Conservation (phyloP, 2,329 filamentous ascomycete species). For the Xylariaceae sp. region DNA sequence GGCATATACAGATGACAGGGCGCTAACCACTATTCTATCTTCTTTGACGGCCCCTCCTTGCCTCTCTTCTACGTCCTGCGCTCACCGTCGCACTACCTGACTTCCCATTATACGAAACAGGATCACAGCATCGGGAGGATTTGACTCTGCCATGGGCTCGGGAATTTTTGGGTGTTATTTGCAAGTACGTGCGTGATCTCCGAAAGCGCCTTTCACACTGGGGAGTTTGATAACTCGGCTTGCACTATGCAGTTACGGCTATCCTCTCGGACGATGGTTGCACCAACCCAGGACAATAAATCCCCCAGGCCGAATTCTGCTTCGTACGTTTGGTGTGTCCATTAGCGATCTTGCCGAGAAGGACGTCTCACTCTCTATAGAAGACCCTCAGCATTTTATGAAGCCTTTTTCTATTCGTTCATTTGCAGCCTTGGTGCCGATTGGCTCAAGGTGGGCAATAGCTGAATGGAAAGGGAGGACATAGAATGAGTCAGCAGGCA, state of each 20-base stretch:
- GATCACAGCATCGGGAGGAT: constrained; percentile 1
- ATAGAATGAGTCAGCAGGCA: constrained; percentile 4
- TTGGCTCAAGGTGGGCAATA: not conserved
- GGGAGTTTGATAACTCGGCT: constrained; percentile 24
- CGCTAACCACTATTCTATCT: too few relatives aligned
- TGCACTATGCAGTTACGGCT: constrained; percentile 21
- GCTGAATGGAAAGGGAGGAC: constrained; percentile 2
- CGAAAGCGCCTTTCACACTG: constrained; percentile 22
- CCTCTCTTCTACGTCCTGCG: not conserved
- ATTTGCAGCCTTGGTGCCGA: too few relatives aligned
- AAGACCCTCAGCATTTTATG: too few relatives aligned
- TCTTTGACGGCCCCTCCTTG: too few relatives aligned
- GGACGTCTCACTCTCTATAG: too few relatives aligned
- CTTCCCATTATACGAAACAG: not conserved
- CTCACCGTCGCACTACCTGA: not conserved
- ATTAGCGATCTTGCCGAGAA: not conserved
- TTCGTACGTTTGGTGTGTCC: constrained; percentile 12
- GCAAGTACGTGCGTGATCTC: constrained; percentile 27
- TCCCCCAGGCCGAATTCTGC: constrained; percentile 1
- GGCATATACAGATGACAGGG: constrained; percentile 1
- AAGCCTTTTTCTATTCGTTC: too few relatives aligned
- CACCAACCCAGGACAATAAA: constrained; percentile 1
- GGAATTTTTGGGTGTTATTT: constrained; percentile 3
- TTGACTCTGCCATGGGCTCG: constrained; percentile 1
- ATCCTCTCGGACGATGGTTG: not conserved